Evolutionary conservation across 1,284 basidiomycete species (phyloP), one percentile per base, ranked within the genome.

Genomic region (Ganoderma sp.): DNA sequence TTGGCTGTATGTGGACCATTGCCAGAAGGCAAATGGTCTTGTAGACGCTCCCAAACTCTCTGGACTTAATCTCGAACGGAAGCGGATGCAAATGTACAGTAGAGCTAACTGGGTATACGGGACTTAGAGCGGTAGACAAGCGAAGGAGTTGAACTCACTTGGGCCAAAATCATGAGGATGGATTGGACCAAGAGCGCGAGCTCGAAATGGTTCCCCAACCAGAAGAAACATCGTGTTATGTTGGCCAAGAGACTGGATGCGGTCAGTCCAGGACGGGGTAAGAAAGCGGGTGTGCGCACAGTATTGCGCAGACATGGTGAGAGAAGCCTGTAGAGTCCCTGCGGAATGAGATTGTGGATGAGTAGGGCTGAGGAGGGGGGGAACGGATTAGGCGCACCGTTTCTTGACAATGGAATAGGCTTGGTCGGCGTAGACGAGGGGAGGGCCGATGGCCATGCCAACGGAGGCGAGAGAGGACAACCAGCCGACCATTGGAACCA

Each of bases 271-370:
- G 19, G 57, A 7, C n/a, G 15, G 22, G 37, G 6, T 32, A 19
- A 6, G 19, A 25, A 39, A 64, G 57, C 45, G 22, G n/a, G 19
- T 22, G 17, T 50, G 79, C 82, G 77, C 73, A 91, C 90, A 94
- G 79, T 69, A 94, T 92, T 10, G 90, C 92, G 75, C 91, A 93
- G 67, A 94, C 88, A 77, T 95, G 94, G 74, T 87, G 85, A 66
- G 93, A 94, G 78, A 96, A 96, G 1, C 94, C 94, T 58, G 90
- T 91, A 1, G 93, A 87, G 75, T 94, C 91, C 79, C 93, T 95
- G 69, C 17, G 37, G 10, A 9, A 56, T 67, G 52, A 65, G 39
- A 69, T 78, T 66, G 22, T 52, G 79, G 73, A 61, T 64, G 42
- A 42, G 45, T 62, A 42, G 58, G 61, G 54, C 50, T 34, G 34